A percentile compares a stretch with the other conserved stretches of the same genome.
These are phyloP conservation scores for Pyrenophora tritici-repentis DNA, from an alignment of 2,329 filamentous ascomycete species.

Conservation along the genomic window DNA sequence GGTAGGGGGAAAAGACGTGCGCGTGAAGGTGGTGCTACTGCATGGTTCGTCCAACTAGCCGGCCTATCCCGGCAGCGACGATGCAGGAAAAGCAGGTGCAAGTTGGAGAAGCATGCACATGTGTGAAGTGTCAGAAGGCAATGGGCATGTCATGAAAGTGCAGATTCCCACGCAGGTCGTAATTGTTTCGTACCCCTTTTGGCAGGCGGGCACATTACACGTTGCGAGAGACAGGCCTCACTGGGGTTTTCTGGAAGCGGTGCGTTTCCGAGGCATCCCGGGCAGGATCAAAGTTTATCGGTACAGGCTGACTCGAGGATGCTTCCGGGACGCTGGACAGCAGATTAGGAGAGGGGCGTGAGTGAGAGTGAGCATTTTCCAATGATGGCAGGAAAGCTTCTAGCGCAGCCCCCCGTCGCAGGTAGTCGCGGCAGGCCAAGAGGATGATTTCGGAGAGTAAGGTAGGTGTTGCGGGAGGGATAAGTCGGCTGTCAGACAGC, in stretches of 20 bases:
- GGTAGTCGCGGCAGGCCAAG: conserved; percentile 1
- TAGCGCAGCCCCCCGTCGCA: conserved; percentile 24
- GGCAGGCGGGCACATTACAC: background rate
- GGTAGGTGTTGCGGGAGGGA: background rate
- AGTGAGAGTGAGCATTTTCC: conserved; percentile 4
- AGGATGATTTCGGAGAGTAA: conserved; percentile 3
- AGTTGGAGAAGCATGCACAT: too few relatives aligned
- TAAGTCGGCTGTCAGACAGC: too few relatives aligned
- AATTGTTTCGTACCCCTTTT: background rate
- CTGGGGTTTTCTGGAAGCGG: conserved; percentile 10
- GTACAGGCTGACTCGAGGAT: conserved; percentile 21
- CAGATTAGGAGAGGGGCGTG: conserved; percentile 5
- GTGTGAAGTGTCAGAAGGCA: background rate
- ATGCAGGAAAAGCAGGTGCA: too few relatives aligned
- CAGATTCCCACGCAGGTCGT: background rate
- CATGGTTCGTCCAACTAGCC: background rate
- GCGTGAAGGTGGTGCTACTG: background rate
- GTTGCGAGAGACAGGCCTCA: background rate
- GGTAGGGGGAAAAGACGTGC: too few relatives aligned
- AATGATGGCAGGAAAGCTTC: conserved; percentile 24
- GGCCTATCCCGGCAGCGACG: too few relatives aligned
- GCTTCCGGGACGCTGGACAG: conserved; percentile 13
- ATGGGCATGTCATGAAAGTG: too few relatives aligned
- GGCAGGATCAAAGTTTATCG: conserved; percentile 19
- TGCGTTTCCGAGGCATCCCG: conserved; percentile 12